Base-by-base conservation (phyloP, 305 asterid species). In the Galium porrigens region DNA sequence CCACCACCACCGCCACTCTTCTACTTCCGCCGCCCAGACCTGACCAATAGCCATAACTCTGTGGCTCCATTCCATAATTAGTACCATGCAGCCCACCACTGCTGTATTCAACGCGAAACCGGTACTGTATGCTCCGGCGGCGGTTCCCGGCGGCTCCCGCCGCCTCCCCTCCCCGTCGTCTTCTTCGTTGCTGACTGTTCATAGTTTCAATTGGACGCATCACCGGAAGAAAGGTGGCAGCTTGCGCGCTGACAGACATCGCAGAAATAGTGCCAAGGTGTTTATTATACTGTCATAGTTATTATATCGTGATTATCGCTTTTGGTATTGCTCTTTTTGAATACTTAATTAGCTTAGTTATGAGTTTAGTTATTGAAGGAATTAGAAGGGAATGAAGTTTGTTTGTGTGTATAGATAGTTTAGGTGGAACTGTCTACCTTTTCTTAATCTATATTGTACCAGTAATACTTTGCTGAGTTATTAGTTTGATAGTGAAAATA, bases 51-150 rank as follows among this genome's bases (percentile, higher is more conserved):
- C 82, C 81, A 78, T 72, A 73, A 8, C 27, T 34, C 33, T 69
- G 49, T 33, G 54, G 48, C 18, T 61, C 51, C 63, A 51, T 51
- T 32, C 49, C 59, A 30, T 8, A 30, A 32, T 18, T 58, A 7
- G 60, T 37, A 78, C 64, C 71, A 91, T 91, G 98, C 98, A 89
- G 79, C 29, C 58, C 14, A 71, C 83, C 68, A 77, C 87, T 66
- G 74, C 76, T 68, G 63, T 76, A 66, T 81, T 83, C 82, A 80
- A 79, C 71, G 74, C 94, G 3, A 86, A 84, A 53, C 95, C 94
- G 46, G 68, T 76, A 11, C 53, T 86, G 25, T 63, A 85, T 73
- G 81, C 86, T 59, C 84, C 88, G 54, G 81, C 86, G 57, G 83
- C 86, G 49, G 70, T 81, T 78, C 84, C 79, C 61, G 71, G 73